Conservation (phyloP, 176 grass and related monocot species). For the Poa pratensis region DNA sequence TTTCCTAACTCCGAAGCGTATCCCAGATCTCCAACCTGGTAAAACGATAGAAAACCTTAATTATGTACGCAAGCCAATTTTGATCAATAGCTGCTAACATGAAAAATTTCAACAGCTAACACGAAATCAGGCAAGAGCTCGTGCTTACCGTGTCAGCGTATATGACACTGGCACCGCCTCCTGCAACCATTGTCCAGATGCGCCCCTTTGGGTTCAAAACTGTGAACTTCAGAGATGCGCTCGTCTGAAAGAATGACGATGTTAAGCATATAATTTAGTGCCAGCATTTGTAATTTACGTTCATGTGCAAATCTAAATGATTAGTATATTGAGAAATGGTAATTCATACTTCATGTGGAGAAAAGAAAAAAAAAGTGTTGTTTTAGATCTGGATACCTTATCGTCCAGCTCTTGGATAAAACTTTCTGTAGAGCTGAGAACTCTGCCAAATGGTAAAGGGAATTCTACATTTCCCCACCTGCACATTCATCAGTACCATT, state of each 20-base stretch:
- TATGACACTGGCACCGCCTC: slow-evolving; percentile 97
- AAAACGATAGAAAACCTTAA: slow-evolving; percentile 12
- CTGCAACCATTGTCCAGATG: slow-evolving; percentile 97
- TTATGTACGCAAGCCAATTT: slow-evolving; percentile 7
- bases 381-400: slow-evolving; percentile 56
- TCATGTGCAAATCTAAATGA: slow-evolving; percentile 19
- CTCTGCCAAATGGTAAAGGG: slow-evolving; percentile 88
- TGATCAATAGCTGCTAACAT: neutral
- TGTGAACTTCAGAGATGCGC: slow-evolving; percentile 90
- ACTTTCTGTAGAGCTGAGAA: slow-evolving; percentile 72
- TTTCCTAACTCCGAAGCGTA: slow-evolving; percentile 89
- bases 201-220: slow-evolving; percentile 86
- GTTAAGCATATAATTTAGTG: neutral
- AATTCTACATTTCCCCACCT: slow-evolving; percentile 88
- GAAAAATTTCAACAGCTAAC: neutral
- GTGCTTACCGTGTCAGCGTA: slow-evolving; percentile 88
- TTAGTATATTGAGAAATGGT: neutral
- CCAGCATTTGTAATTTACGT: slow-evolving; percentile 2
- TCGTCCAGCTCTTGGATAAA: slow-evolving; percentile 95
- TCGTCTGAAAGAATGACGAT: slow-evolving; percentile 61
- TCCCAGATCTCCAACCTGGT: slow-evolving; percentile 86
- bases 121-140: neutral
- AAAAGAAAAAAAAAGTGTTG: slow-evolving; percentile 24
- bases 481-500: slow-evolving; percentile 26
- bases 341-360: neutral